Evolutionary conservation across 495 filamentous ascomycete genomes (phyloP), one percentile per base, ranked within the genome.

Genomic region (Penicillium daleae): DNA sequence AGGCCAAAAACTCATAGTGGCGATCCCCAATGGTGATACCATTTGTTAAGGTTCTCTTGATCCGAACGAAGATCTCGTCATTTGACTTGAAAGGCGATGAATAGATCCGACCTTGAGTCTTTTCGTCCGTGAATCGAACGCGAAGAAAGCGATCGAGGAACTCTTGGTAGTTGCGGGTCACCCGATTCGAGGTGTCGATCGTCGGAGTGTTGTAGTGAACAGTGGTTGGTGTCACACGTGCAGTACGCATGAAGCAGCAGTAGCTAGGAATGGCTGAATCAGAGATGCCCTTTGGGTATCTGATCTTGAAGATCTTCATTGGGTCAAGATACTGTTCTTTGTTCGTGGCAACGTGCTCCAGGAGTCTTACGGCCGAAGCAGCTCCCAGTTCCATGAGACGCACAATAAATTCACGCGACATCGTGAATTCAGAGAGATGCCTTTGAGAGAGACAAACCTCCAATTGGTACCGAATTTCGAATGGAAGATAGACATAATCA

Each of bases 1-100:
- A 97, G 6, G 96, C 94, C 24, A 99, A 86, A 65, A 97, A 97
- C 68, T 96, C 84, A 71, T 90, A 99, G 64, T 86, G 88, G 13
- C 90, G 87, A 63, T 86, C 86, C 13, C 90, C 95, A 55, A 99
- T 87, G 1, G 75, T 78, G 61, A 99, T 96, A 7, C 95, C 95
- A 46, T 93, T 86, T 6, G 74, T 77, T 66, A 99, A 68, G 5
- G 90, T 85, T 49, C 87, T 81, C 66, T 86, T 87, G 62, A 97
- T 80, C 15, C 92, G 86, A 17, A 83, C 84, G 68, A 91, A 97
- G 1, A 97, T 58, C 60, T 89, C 86, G 56, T 97, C 85, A 65
- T 90, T 86, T 35, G 69, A 76, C 57, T 71, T 80, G 66, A 81
- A 84, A 29, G 78, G 76, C 27, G 73, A 84, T 6, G 83, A 77